Conservation (phyloP, 2,329 filamentous ascomycete genomes). For the Chaetomium sp. region DNA sequence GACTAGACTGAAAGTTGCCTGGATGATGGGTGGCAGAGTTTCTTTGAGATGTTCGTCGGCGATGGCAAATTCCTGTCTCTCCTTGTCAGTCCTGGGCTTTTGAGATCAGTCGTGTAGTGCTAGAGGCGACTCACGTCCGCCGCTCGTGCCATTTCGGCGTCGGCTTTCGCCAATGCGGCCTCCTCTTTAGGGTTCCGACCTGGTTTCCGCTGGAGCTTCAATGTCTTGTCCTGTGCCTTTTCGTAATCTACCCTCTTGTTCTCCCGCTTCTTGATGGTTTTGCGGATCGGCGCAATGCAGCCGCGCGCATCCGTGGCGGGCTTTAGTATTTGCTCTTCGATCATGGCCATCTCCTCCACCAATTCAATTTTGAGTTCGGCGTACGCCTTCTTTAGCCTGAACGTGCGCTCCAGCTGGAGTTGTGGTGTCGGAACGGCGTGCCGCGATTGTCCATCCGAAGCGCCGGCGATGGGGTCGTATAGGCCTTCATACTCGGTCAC, state of each 20-base stretch:
- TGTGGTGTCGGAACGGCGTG: conserved; percentile 63
- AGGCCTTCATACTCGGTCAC: conserved; percentile 69
- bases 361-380: conserved; percentile 72
- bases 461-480: conserved; percentile 75
- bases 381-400: conserved; percentile 67
- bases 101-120: not conserved
- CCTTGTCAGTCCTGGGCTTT: conserved; percentile 20
- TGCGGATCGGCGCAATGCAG: conserved; percentile 70
- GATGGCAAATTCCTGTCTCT: conserved; percentile 65
- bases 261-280: conserved; percentile 82
- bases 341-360: conserved; percentile 67
- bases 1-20: conserved; percentile 71
- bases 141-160: conserved; percentile 67
- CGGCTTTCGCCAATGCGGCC: conserved; percentile 67
- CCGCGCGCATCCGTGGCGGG: conserved; percentile 71
- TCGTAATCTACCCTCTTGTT: conserved; percentile 83
- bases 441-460: conserved; percentile 58
- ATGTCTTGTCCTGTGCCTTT: conserved; percentile 70
- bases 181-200: conserved; percentile 75
- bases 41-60: conserved; percentile 74
- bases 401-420: conserved; percentile 63
- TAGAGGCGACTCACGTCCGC: conserved; percentile 54
- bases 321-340: conserved; percentile 69
- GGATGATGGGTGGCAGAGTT: conserved; percentile 70
- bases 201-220: conserved; percentile 69